These are phyloP conservation scores for Lignosus rhinocerotis DNA, from an alignment of 1,284 basidiomycete species.

Conservation along the genomic window DNA sequence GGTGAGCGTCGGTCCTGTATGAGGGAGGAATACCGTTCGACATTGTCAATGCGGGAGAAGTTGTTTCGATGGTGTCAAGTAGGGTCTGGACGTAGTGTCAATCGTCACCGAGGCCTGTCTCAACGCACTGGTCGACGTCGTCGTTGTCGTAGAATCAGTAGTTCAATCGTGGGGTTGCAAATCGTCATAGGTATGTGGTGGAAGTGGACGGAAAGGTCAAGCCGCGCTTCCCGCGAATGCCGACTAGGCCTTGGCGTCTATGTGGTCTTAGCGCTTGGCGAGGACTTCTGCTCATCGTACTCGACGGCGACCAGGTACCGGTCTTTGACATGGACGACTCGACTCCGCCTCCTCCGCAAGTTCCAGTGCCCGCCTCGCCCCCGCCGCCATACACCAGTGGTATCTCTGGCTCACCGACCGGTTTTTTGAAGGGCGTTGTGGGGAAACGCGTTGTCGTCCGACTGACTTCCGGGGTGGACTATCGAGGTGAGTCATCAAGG, in stretches of 20 bases:
- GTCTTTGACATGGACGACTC: conserved; percentile 27
- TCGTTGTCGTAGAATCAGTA: background rate
- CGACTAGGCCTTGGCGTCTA: background rate
- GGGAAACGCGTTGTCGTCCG: conserved; percentile 94
- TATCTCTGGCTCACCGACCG: conserved; percentile 76
- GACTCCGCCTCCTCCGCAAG: conserved; percentile 31
- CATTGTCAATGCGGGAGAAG: background rate
- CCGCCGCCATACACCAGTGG: conserved; percentile 43
- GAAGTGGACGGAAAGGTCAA: background rate
- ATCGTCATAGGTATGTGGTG: background rate
- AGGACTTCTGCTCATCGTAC: background rate
- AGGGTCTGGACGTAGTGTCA: background rate
- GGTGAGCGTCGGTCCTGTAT: conserved; percentile 2
- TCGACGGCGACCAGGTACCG: conserved; percentile 1
- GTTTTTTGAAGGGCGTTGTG: conserved; percentile 92
- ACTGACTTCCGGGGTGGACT: conserved; percentile 95
- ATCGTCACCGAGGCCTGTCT: background rate
- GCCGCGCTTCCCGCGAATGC: background rate
- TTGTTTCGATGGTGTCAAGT: background rate
- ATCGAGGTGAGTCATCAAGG: conserved; percentile 67
- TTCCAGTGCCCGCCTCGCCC: conserved; percentile 36
- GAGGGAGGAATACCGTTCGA: background rate
- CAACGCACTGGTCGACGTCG: background rate
- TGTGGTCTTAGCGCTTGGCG: background rate
- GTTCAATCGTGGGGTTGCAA: background rate